Evolutionary conservation across 1,284 basidiomycete species (phyloP).

Genomic region (Athelia psychrophila): DNA sequence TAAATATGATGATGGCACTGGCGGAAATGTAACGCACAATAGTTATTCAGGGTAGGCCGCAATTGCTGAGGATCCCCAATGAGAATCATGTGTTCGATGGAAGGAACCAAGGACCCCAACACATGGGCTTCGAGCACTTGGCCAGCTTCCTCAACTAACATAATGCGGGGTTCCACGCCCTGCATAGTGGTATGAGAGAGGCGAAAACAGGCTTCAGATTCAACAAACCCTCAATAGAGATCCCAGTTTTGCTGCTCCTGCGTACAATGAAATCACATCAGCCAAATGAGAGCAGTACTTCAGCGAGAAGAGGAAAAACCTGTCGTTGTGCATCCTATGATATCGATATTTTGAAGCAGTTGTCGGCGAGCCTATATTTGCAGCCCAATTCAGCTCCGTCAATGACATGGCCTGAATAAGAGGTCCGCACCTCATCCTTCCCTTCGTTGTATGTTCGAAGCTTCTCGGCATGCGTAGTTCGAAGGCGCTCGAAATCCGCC

Average conservation of each 20-base stretch:
- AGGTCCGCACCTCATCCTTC: constrained; percentile 32
- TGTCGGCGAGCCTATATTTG: constrained; percentile 33
- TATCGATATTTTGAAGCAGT: constrained; percentile 49
- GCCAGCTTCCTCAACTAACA: constrained; percentile 71
- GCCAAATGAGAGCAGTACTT: background rate
- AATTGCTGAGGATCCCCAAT: constrained; percentile 74
- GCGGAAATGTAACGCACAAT: constrained; percentile 36
- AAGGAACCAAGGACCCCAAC: constrained; percentile 56
- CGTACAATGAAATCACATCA: no score
- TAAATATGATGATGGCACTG: background rate
- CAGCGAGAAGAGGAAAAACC: constrained; percentile 25
- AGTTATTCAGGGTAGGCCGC: constrained; percentile 64
- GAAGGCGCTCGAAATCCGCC: constrained; percentile 33
- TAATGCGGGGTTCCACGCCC: constrained; percentile 50
- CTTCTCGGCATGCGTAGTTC: constrained; percentile 26
- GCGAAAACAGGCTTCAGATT: background rate
- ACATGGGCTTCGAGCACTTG: constrained; percentile 78
- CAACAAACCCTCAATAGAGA: constrained; percentile 50
- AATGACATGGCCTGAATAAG: constrained; percentile 9
- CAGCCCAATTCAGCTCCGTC: constrained; percentile 16
- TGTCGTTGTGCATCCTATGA: constrained; percentile 74
- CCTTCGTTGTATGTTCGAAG: constrained; percentile 29
- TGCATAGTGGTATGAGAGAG: constrained; percentile 19
- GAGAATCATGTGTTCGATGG: constrained; percentile 60
- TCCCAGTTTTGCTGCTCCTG: constrained; percentile 65